phyloP scores from a whole-genome alignment of 2,329 filamentous ascomycete species.

The Trichophyton simii region DNA sequence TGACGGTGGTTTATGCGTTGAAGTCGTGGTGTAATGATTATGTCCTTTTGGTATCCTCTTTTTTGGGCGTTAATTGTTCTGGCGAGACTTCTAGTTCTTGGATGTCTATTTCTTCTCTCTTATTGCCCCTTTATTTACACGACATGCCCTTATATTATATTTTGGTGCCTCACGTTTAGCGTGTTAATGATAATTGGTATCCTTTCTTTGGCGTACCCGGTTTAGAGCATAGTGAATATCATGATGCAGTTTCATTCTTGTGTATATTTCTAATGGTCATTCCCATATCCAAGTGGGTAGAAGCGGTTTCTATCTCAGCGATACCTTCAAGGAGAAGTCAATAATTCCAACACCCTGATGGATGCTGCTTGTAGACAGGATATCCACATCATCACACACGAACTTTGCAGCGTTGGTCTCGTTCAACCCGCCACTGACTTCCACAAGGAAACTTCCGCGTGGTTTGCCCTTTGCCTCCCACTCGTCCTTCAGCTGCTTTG shows the following conservation, averaged over 20 bases:
- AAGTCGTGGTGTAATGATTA: conserved; percentile 14
- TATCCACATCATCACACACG: conserved; percentile 67
- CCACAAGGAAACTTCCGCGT: conserved; percentile 59
- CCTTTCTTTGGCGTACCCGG: background rate
- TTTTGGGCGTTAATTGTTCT: background rate
- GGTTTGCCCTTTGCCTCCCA: conserved; percentile 60
- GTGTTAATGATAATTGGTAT: background rate
- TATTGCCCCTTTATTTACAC: background rate
- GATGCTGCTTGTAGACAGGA: conserved; percentile 91
- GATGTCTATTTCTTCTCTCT: background rate
- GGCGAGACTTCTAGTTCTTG: background rate
- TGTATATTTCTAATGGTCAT: background rate
- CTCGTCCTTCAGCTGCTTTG: conserved; percentile 60
- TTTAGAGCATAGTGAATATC: too few species aligned
- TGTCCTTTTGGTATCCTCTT: background rate
- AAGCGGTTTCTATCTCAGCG: conserved; percentile 13
- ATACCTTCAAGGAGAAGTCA: conserved; percentile 91
- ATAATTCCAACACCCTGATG: conserved; percentile 90
- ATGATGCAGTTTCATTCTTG: background rate
- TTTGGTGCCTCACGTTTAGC: background rate
- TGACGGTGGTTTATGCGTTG: conserved; percentile 13
- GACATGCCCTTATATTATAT: background rate
- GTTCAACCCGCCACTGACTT: conserved; percentile 84
- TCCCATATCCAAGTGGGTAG: background rate
- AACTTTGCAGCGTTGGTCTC: conserved; percentile 72